These are phyloP conservation scores for Scedosporium boydii DNA, from an alignment of 2,329 filamentous ascomycete species.

Conservation along the genomic window DNA sequence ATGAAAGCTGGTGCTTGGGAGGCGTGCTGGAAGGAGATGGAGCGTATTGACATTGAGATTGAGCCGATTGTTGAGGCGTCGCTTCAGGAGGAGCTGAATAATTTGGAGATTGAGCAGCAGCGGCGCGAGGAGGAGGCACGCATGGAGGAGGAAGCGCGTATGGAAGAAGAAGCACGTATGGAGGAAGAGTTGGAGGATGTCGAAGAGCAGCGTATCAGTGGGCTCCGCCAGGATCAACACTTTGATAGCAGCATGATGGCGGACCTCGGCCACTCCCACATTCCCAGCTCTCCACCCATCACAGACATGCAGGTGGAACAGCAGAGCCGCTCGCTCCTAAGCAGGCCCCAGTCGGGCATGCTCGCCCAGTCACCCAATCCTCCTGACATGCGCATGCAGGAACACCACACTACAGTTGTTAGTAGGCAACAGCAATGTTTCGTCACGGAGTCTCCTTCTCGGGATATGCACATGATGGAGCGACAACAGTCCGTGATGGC, in stretches of 20 bases:
- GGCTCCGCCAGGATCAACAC: background rate
- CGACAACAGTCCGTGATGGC: background rate
- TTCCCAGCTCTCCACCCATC: background rate
- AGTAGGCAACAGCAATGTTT: background rate
- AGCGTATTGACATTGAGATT: constrained; percentile 92
- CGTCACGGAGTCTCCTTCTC: background rate
- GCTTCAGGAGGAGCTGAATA: constrained; percentile 50
- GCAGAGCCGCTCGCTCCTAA: background rate
- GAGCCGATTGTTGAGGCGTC: constrained; percentile 58
- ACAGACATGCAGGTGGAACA: background rate
- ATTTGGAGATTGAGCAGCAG: constrained; percentile 38
- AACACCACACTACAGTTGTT: background rate
- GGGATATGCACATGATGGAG: background rate
- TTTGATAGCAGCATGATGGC: background rate
- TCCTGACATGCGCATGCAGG: constrained; percentile 1
- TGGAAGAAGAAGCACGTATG: constrained; percentile 17
- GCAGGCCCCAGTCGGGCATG: background rate
- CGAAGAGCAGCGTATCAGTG: constrained; percentile 2
- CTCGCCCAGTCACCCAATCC: background rate
- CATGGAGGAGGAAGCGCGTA: constrained; percentile 17
- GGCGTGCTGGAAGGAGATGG: constrained; percentile 96
- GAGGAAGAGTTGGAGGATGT: constrained; percentile 4
- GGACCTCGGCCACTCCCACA: background rate
- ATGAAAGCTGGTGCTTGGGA: constrained; percentile 90
- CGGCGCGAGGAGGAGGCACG: constrained; percentile 25